Conservation (phyloP, 768 basidiomycete species). For the Kwoniella mangroviensis region DNA sequence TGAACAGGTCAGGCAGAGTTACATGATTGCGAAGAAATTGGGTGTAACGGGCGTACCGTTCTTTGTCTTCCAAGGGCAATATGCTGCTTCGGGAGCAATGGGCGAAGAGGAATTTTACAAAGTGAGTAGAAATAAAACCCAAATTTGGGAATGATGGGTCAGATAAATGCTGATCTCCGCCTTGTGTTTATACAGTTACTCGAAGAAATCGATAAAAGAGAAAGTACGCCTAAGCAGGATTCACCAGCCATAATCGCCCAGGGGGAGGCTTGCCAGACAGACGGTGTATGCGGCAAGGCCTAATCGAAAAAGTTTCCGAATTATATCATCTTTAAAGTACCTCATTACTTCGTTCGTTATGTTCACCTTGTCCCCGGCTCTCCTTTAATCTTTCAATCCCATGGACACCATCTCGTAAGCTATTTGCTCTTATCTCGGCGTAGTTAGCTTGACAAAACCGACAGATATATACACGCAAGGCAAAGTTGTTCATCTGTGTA, state of each 20-base stretch:
- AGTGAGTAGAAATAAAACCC: constrained; percentile 25
- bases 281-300: not conserved
- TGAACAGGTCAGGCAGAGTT: constrained; percentile 36
- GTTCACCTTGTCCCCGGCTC: no score
- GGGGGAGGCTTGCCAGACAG: not conserved
- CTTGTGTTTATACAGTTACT: constrained; percentile 9
- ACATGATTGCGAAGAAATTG: constrained; percentile 28
- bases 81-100: constrained; percentile 41
- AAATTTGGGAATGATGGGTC: no score
- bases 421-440: no score
- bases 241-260: not conserved
- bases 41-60: constrained; percentile 49
- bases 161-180: not conserved
- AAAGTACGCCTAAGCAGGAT: constrained; percentile 16
- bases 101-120: constrained; percentile 43
- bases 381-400: no score
- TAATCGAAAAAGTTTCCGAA: not conserved
- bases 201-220: constrained; percentile 26
- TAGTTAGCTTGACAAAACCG: no score
- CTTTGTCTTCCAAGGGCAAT: constrained; percentile 45
- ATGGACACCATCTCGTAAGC: no score
- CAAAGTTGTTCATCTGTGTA: not conserved
- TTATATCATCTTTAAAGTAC: no score
- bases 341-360: no score
- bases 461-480: no score